These are phyloP conservation scores for Penicillium sp. DNA, from an alignment of 2,329 filamentous ascomycete species.

Conservation along the genomic window DNA sequence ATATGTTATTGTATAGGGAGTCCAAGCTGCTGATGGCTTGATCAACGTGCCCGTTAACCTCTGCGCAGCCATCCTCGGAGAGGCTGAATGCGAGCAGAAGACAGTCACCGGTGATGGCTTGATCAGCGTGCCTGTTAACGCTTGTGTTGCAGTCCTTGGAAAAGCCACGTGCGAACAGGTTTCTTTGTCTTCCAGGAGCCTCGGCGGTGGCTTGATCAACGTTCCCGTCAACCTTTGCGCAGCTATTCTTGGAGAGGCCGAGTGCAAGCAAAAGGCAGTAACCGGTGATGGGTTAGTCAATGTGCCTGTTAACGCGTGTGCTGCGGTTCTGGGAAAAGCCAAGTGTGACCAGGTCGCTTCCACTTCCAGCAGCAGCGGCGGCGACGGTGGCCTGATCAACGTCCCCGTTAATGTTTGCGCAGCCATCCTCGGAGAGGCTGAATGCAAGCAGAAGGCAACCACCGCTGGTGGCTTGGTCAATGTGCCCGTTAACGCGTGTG, in stretches of 20 bases:
- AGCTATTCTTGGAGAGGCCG: slow-evolving; percentile 24
- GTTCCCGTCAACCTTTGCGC: slow-evolving; percentile 26
- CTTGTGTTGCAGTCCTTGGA: slow-evolving; percentile 25
- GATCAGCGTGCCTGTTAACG: slow-evolving; percentile 26
- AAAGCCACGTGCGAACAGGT: slow-evolving; percentile 26
- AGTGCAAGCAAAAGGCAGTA: slow-evolving; percentile 22
- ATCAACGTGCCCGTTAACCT: slow-evolving; percentile 24
- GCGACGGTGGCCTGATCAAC: slow-evolving; percentile 17
- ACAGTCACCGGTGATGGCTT: slow-evolving; percentile 11
- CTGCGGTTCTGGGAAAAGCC: slow-evolving; percentile 24
- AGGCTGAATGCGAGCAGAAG: slow-evolving; percentile 24
- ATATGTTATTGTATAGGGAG: slow-evolving; percentile 6
- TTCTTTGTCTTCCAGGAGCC: slow-evolving; percentile 3
- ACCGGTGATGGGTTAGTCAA: slow-evolving; percentile 21
- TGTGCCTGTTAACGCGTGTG: slow-evolving; percentile 24
- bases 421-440: slow-evolving; percentile 24
- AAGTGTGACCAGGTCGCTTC: slow-evolving; percentile 25
- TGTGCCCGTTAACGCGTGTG: slow-evolving; percentile 24
- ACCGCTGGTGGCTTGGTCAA: slow-evolving; percentile 21
- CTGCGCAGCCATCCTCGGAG: slow-evolving; percentile 25
- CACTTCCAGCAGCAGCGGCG: not conserved
- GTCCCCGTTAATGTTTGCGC: slow-evolving; percentile 25
- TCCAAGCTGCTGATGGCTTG: slow-evolving; percentile 15
- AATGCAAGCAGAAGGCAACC: slow-evolving; percentile 22
- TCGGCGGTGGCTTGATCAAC: slow-evolving; percentile 16